Base-by-base conservation (phyloP, 148 eudicot species). In the Amaranthus hypochondriacus region DNA sequence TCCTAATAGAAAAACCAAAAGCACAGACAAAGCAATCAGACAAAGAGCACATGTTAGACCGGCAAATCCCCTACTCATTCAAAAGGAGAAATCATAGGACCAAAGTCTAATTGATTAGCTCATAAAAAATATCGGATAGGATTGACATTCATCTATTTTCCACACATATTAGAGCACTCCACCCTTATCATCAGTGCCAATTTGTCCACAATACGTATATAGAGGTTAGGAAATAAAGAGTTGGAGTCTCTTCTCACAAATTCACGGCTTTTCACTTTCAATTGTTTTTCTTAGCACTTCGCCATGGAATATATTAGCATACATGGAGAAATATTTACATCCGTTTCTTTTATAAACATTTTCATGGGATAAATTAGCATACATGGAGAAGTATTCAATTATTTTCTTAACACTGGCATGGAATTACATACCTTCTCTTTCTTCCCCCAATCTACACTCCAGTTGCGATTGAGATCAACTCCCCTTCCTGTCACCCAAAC, bases 391-490 rank as follows among this genome's bases (percentile, higher is more conserved):
- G 57, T 42, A 71, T 28, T 28, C 39, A 28, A 28, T 28, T 28
- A 28, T 28, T 28, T 28, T 0, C 39, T 28, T 28, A 28, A 28
- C 39, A 28, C 39, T 28, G 39, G 39, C 39, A 28, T 28, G 39
- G 39, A 28, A 28, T 28, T 28, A 28, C 80, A 48, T 52, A 95
- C 99, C 99, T 92, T 87, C 81, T 95, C 99, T 71, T 95, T 95
- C 74, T 89, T 95, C 28, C 99, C 99, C 99, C 99, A 95, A 74
- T 95, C 99, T 62, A 95, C 97, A 83, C 97, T 87, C 99, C 99
- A 95, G 79, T 95, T 95, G 68, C 99, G 89, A 48, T 95, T 95
- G 69, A 95, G 99, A 86, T 95, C 99, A 81, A 95, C 99, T 82
- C 99, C 98, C 83, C 99, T 88, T 83, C 97, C 99, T 95, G 86